Percentiles rank a stretch among this genome's conserved stretches.
Conservation (phyloP, 1,139 yeast species). For the Pneumocystis sp. region DNA sequence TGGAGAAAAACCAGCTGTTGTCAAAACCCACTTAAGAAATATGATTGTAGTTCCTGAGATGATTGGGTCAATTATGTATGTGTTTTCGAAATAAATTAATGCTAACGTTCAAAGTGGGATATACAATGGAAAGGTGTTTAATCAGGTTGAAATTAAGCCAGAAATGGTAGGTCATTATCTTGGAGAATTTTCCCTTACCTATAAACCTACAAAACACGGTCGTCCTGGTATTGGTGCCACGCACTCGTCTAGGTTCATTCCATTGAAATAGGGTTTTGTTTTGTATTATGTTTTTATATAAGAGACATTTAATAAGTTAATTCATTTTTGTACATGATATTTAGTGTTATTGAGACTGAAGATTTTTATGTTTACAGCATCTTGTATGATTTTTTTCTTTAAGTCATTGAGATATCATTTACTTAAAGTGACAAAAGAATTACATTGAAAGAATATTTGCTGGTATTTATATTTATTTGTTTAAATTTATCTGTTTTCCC, state of each 20-base stretch:
- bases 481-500: too few species aligned
- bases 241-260: slow-evolving; percentile 73
- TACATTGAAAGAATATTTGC: too few species aligned
- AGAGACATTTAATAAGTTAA: slow-evolving; percentile 4
- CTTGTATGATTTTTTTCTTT: too few species aligned
- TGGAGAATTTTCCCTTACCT: slow-evolving; percentile 99
- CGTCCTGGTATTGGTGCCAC: slow-evolving; percentile 80
- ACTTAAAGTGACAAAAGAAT: too few species aligned
- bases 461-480: too few species aligned
- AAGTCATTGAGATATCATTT: too few species aligned
- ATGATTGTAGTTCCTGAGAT: slow-evolving; percentile 98
- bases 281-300: slow-evolving; percentile 4
- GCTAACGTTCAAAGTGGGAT: slow-evolving; percentile 39
- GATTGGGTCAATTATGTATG: slow-evolving; percentile 81
- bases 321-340: too few species aligned
- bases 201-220: slow-evolving; percentile 99
- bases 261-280: slow-evolving; percentile 32
- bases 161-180: slow-evolving; percentile 99
- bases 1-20: slow-evolving; percentile 94
- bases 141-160: slow-evolving; percentile 96
- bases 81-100: not conserved
- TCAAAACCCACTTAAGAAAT: slow-evolving; percentile 99
- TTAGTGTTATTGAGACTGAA: too few species aligned
- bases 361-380: too few species aligned
- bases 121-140: slow-evolving; percentile 99